phyloP scores from a whole-genome alignment of 106 monocot species.

The Triglochin maritima region DNA sequence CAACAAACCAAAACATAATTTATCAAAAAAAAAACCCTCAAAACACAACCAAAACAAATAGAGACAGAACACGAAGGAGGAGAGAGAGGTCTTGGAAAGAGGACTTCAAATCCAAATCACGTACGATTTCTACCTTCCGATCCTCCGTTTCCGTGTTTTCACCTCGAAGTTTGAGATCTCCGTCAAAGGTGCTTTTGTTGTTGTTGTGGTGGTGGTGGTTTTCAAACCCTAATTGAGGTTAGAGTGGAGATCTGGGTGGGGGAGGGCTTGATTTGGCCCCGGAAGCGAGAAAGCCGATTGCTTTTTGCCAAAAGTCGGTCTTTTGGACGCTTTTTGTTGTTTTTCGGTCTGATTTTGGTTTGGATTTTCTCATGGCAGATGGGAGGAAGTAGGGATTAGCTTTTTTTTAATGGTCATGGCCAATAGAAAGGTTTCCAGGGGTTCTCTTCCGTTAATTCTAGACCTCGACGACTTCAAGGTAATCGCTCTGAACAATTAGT shows the following conservation, averaged over 20 bases:
- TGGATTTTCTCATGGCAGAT: not conserved
- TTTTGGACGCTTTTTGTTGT: not conserved
- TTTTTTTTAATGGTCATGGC: conserved; percentile 3
- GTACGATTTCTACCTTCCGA: not conserved
- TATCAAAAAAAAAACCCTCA: too few relatives aligned
- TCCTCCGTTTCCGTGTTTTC: not conserved
- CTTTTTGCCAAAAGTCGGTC: not conserved
- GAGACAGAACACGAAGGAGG: too few relatives aligned
- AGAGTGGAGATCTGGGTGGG: not conserved
- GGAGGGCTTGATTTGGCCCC: not conserved
- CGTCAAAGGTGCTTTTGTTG: not conserved
- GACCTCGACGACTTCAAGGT: conserved; percentile 19
- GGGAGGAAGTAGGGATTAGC: not conserved
- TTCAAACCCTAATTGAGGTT: not conserved
- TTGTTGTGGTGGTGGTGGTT: not conserved
- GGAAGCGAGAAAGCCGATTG: not conserved
- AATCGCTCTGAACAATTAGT: not conserved
- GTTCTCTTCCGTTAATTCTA: conserved; percentile 9
- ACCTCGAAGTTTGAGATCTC: not conserved
- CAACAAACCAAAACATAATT: too few relatives aligned
- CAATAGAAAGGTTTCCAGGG: not conserved
- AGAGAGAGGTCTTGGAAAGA: not conserved
- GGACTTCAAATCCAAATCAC: not conserved
- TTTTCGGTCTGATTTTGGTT: not conserved
- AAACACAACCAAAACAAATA: too few relatives aligned